These are phyloP conservation scores for Parascedosporium putredinis DNA, from an alignment of 2,329 filamentous ascomycete genomes.

Conservation along the genomic window DNA sequence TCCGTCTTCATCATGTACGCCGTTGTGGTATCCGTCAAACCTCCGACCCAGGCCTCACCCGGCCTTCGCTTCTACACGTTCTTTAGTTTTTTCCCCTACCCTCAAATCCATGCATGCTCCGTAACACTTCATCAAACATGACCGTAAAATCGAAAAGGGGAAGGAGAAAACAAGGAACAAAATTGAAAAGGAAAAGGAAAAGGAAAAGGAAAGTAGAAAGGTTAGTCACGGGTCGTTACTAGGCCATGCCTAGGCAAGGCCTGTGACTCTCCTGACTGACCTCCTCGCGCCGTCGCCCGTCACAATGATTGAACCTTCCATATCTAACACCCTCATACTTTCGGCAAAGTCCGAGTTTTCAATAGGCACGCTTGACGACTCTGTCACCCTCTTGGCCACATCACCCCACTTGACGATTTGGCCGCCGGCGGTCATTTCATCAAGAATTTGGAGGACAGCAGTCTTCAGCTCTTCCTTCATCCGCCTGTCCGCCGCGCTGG, in stretches of 20 bases:
- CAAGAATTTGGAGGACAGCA: constrained; percentile 62
- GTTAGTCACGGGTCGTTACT: neutral
- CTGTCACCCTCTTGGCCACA: constrained; percentile 59
- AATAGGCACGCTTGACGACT: constrained; percentile 59
- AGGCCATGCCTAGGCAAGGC: constrained; percentile 23
- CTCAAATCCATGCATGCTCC: too few relatives aligned
- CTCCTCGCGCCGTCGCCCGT: constrained; percentile 76
- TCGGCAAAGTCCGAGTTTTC: constrained; percentile 77
- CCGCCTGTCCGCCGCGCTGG: constrained; percentile 74
- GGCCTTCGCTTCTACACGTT: neutral
- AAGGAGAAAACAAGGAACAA: too few relatives aligned
- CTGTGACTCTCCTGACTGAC: constrained; percentile 66
- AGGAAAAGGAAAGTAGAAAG: neutral
- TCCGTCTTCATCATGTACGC: too few relatives aligned
- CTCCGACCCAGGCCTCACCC: neutral
- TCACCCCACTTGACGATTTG: constrained; percentile 69
- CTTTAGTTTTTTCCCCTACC: neutral
- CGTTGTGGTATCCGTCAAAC: neutral
- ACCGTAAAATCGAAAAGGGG: neutral
- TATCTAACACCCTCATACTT: constrained; percentile 67
- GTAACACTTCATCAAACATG: neutral
- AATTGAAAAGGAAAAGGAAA: neutral
- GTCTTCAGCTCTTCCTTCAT: constrained; percentile 67
- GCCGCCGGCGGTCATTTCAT: constrained; percentile 64
- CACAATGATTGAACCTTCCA: constrained; percentile 73